phyloP scores from a whole-genome alignment of 345 rosid species.

The Orychophragmus violaceus region DNA sequence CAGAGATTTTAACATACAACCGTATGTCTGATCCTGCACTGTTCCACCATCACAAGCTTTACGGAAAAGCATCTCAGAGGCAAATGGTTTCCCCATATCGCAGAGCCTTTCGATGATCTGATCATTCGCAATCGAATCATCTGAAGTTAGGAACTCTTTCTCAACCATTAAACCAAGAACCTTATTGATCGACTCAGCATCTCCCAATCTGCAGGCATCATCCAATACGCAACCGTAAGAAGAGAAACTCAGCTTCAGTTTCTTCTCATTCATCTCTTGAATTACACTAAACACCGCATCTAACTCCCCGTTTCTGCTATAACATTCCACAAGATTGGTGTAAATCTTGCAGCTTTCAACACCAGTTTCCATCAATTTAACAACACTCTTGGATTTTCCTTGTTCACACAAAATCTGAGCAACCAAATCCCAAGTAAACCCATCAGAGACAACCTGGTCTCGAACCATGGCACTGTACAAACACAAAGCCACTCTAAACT shows the following conservation, averaged over 20 bases:
- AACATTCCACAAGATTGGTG: slow-evolving; percentile 43
- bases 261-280: slow-evolving; percentile 46
- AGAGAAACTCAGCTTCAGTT: slow-evolving; percentile 39
- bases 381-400: slow-evolving; percentile 42
- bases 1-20: slow-evolving; percentile 45
- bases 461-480: slow-evolving; percentile 50
- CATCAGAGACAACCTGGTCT: slow-evolving; percentile 34
- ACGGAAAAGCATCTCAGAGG: slow-evolving; percentile 49
- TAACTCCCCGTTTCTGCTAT: slow-evolving; percentile 47
- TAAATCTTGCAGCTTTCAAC: slow-evolving; percentile 45
- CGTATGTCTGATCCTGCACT: slow-evolving; percentile 39
- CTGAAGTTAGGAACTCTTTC: slow-evolving; percentile 33
- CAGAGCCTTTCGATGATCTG: slow-evolving; percentile 46
- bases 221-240: slow-evolving; percentile 55
- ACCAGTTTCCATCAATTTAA: slow-evolving; percentile 41
- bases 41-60: slow-evolving; percentile 37
- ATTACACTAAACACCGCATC: slow-evolving; percentile 37
- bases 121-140: slow-evolving; percentile 21
- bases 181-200: slow-evolving; percentile 39
- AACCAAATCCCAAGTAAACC: slow-evolving; percentile 45
- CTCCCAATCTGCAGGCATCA: slow-evolving; percentile 49
- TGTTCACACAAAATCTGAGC: slow-evolving; percentile 44
- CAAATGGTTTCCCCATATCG: slow-evolving; percentile 48
- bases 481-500: slow-evolving; percentile 47
- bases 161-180: slow-evolving; percentile 37